Base-by-base conservation (phyloP, 2,329 filamentous ascomycete genomes). In the Scleromitrula shiraiana region DNA sequence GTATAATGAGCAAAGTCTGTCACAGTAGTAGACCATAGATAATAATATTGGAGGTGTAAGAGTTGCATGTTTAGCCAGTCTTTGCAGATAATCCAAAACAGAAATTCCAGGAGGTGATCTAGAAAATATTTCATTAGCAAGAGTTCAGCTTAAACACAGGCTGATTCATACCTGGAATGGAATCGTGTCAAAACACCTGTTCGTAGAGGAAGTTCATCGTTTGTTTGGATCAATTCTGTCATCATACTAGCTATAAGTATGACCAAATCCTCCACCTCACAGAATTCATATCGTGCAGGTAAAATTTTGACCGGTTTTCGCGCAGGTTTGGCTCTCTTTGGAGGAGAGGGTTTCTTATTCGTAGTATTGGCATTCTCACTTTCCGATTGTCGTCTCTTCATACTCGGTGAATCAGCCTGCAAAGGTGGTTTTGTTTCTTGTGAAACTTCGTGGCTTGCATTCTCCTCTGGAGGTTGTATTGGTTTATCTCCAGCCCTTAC, bases 1-100 rank as follows among this genome's bases (percentile, higher is more conserved):
- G 64, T 96, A 98, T 50, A 95, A 74, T 9, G 87, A 83, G 67
- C 91, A 98, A 19, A 98, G 76, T 26, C 89, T 83, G 68, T 98
- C 93, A 61, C 98, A 97, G 62, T 97, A 98, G 64, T 94, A 98
- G 49, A 98, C 93, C 88, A 98, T 97, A 58, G 90, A 93, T 29
- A 98, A 78, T n/a, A 98, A 75, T 42, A 98, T 84, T 0, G 93
- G 91, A 10, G 93, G 90, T 6, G 88, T 89, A 3, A 98, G 75
- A 0, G 91, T 96, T 22, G 93, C 93, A 65, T 98, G 93, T 50
- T 89, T 88, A 20, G 94, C 93, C 50, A 98, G 75, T 54, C 93
- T 83, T 61, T 93, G 86, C 29, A 98, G 77, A 64, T 98, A 98
- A 65, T 98, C 93, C 53, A 84, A 76, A 26, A 98, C 91, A 22